phyloP scores from a whole-genome alignment of 2,329 filamentous ascomycete species.

The Fusarium tanahbumbuense region DNA sequence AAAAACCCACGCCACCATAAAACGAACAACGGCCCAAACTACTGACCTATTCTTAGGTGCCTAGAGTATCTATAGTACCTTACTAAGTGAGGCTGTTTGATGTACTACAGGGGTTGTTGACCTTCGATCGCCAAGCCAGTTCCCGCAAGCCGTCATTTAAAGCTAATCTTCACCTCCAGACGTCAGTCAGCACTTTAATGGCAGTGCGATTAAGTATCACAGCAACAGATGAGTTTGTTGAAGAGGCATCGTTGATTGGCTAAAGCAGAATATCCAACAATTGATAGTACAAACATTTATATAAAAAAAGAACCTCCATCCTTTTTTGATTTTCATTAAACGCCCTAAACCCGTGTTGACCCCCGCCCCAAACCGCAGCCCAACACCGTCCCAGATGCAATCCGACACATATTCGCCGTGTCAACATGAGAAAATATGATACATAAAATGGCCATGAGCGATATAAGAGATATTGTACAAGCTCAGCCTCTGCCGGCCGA shows the following conservation, averaged over 20 bases:
- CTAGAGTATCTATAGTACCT: not conserved
- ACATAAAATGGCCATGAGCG: slow-evolving; percentile 15
- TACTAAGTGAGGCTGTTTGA: slow-evolving; percentile 11
- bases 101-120: slow-evolving; percentile 31
- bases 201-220: not conserved
- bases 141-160: slow-evolving; percentile 6
- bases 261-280: not conserved
- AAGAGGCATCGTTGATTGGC: slow-evolving; percentile 4
- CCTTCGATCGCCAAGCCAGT: slow-evolving; percentile 34
- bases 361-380: not conserved
- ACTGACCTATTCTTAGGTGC: not conserved
- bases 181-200: not conserved
- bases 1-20: not conserved
- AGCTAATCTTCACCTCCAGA: slow-evolving; percentile 5
- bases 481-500: not conserved
- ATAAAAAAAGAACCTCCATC: not conserved
- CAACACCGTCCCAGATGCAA: slow-evolving; percentile 36
- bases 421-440: slow-evolving; percentile 10
- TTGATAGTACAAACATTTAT: slow-evolving; percentile 1
- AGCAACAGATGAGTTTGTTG: not conserved
- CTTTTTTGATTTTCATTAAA: slow-evolving; percentile 17
- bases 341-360: slow-evolving; percentile 9
- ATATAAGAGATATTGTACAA: slow-evolving; percentile 30
- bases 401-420: slow-evolving; percentile 15
- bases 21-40: not conserved